phyloP scores from a whole-genome alignment of 192 early-diverging fungal genomes.

The Coemansia sp. region DNA sequence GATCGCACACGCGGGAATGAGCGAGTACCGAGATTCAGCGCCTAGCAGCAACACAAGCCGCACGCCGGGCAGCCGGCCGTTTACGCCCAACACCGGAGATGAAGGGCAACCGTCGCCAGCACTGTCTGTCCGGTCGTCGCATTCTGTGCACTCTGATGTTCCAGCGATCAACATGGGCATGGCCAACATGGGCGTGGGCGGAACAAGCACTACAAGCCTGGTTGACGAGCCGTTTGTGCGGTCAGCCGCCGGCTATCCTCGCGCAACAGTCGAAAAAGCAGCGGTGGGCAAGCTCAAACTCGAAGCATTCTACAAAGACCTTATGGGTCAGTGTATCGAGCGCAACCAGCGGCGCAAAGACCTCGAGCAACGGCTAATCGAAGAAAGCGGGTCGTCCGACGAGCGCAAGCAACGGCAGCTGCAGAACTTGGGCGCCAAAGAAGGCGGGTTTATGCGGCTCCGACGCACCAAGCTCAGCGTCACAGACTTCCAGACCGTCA shows the following conservation, averaged over 20 bases:
- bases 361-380: conserved; percentile 71
- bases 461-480: conserved; percentile 85
- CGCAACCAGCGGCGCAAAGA: conserved; percentile 75
- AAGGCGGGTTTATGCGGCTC: conserved; percentile 91
- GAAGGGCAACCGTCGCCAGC: conserved; percentile 42
- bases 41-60: conserved; percentile 51
- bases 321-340: conserved; percentile 87
- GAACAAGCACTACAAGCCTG: conserved; percentile 22
- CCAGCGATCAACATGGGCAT: conserved; percentile 52
- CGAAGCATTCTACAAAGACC: conserved; percentile 88
- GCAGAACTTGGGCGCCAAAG: conserved; percentile 75
- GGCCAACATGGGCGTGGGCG: conserved; percentile 53
- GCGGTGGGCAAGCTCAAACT: conserved; percentile 87
- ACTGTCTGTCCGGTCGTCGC: conserved; percentile 44
- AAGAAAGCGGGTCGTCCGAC: conserved; percentile 73
- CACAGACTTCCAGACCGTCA: conserved; percentile 91
- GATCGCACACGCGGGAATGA: conserved; percentile 32
- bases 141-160: conserved; percentile 47
- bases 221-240: conserved; percentile 60
- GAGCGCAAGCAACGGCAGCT: conserved; percentile 88
- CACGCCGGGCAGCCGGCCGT: conserved; percentile 38
- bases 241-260: conserved; percentile 75
- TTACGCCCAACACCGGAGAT: conserved; percentile 47
- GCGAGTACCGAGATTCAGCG: conserved; percentile 50
- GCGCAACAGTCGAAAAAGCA: conserved; percentile 80